Percentiles rank a stretch among this genome's conserved stretches.
phyloP scores from a whole-genome alignment of 2,329 filamentous ascomycete species.

The Trichothecium roseum region DNA sequence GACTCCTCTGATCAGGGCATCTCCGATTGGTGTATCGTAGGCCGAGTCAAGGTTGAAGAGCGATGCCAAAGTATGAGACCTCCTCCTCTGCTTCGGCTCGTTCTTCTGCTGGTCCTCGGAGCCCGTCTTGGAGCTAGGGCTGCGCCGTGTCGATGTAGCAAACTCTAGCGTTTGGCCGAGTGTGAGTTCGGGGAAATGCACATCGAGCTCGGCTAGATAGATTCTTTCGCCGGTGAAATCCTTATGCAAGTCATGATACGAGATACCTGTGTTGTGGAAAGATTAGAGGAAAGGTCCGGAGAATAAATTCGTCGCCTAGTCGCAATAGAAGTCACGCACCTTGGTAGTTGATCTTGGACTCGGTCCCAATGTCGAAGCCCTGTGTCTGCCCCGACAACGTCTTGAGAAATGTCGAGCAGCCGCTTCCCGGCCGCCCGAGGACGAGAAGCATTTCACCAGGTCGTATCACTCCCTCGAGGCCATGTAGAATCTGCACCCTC shows the following conservation, averaged over 20 bases:
- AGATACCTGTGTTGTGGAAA: slow-evolving; percentile 16
- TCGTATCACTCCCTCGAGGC: slow-evolving; percentile 54
- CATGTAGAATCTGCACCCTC: slow-evolving; percentile 40
- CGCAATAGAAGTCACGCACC: slow-evolving; percentile 20
- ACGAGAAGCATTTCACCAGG: slow-evolving; percentile 60
- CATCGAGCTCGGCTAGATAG: slow-evolving; percentile 53
- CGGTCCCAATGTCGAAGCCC: slow-evolving; percentile 40
- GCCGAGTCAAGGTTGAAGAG: slow-evolving; percentile 65
- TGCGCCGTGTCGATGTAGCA: slow-evolving; percentile 52
- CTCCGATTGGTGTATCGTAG: slow-evolving; percentile 62
- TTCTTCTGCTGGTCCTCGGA: no score
- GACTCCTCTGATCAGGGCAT: slow-evolving; percentile 63
- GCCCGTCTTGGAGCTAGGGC: slow-evolving; percentile 28
- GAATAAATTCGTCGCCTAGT: no score
- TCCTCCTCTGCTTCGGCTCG: neutral
- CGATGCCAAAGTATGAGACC: slow-evolving; percentile 13
- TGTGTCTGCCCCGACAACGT: slow-evolving; percentile 49
- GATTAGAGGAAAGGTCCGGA: no score
- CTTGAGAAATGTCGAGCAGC: slow-evolving; percentile 56
- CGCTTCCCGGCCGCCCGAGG: slow-evolving; percentile 54
- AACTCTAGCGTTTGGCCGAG: slow-evolving; percentile 67
- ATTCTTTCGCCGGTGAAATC: slow-evolving; percentile 57
- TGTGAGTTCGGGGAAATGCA: slow-evolving; percentile 69
- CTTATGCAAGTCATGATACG: slow-evolving; percentile 39
- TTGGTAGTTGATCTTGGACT: slow-evolving; percentile 50